Evolutionary conservation across 192 early-diverging fungal species (phyloP).

Genomic region (Coemansia sp.): DNA sequence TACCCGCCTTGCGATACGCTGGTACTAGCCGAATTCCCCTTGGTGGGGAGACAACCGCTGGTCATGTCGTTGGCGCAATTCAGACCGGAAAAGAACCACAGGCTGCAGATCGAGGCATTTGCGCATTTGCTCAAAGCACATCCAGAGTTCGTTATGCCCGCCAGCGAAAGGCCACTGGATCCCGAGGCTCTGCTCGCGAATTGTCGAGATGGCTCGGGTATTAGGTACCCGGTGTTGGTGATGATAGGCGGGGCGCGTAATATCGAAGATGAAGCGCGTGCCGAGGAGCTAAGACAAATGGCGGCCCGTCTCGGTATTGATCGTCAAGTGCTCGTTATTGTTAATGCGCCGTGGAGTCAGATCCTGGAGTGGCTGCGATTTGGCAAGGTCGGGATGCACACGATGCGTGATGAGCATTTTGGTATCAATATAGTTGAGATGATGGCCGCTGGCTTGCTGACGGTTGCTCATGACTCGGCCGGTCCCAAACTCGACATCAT

Average conservation of each 20-base stretch:
- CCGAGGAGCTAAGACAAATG: constrained; percentile 57
- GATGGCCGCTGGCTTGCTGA: constrained; percentile 67
- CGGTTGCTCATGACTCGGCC: constrained; percentile 49
- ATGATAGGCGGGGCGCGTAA: constrained; percentile 88
- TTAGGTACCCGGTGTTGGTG: constrained; percentile 57
- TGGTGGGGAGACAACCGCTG: constrained; percentile 56
- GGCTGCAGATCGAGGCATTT: constrained; percentile 76
- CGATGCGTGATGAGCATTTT: constrained; percentile 99
- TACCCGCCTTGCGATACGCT: constrained; percentile 94
- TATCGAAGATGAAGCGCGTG: constrained; percentile 68
- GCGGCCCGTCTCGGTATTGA: constrained; percentile 56
- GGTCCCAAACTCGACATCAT: constrained; percentile 50
- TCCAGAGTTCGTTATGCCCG: constrained; percentile 51
- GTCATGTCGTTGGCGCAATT: constrained; percentile 95
- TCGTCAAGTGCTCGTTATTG: constrained; percentile 72
- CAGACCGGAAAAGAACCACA: constrained; percentile 93
- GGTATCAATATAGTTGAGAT: constrained; percentile 97
- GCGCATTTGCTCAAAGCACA: constrained; percentile 59
- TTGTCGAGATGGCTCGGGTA: not conserved
- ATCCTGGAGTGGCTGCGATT: constrained; percentile 62
- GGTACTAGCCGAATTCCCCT: constrained; percentile 56
- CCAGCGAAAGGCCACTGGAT: constrained; percentile 14
- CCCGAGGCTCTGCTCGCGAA: not conserved
- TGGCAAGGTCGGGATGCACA: constrained; percentile 82
- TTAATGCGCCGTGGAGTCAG: constrained; percentile 76